Base-by-base conservation (phyloP, 331 rosid genomes). In the Ulmus americana region DNA sequence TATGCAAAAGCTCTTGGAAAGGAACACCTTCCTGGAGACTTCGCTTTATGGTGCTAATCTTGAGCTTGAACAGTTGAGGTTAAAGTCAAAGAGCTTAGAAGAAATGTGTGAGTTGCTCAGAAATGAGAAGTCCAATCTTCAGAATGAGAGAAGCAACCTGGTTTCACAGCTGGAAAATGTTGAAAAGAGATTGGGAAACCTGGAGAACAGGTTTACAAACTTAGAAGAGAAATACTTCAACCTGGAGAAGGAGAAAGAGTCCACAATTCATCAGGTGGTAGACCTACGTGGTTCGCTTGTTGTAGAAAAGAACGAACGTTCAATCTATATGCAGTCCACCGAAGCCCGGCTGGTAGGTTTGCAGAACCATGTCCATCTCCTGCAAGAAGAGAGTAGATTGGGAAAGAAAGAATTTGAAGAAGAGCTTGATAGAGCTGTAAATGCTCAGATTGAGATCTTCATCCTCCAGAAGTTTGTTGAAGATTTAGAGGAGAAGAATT, bases 371-470 rank as follows among this genome's bases (percentile, higher is more conserved):
- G 74, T 94, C 46, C 77, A 58, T 71, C 65, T 78, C 56, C 80
- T 90, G 53, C 87, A 74, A 60, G 87, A 85, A 72, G 95, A 85
- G 78, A 82, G 62, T 47, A 74, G 45, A 41, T 45, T 75, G 76
- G 88, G 90, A 70, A 94, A 76, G 90, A 74, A 59, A 64, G 96
- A 85, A 71, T 87, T 87, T 71, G 96, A 87, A 67, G 86, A 84
- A 69, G 90, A 87, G 60, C 88, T 94, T 16, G 97, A 87, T 54
- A 90, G 71, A 74, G 91, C 97, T 47, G 85, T 90, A 44, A 82
- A 87, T 75, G 86, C 88, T 43, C 99, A 94, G 56, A 65, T 94
- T 3, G 97, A 94, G 88, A 82, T 87, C 81, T 94, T 85, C 79
- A 76, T 90, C 64, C 79, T 87, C 82, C 97, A 87, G 81, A 90